Percentiles rank a stretch among this genome's conserved stretches.
Conservation (phyloP, 768 basidiomycete genomes). For the Suillus subalutaceus region DNA sequence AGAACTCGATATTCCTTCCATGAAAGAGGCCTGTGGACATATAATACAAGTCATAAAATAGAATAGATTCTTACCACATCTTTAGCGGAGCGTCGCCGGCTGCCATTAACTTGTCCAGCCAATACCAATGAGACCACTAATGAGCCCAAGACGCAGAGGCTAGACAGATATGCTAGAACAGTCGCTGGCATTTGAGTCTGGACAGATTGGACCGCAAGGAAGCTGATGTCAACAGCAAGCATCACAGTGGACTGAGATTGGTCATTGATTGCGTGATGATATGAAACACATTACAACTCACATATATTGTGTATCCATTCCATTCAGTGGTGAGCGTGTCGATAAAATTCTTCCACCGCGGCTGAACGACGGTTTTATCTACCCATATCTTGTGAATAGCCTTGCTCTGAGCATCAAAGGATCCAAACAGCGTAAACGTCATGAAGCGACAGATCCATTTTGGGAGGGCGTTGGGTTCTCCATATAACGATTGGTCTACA, state of each 20-base stretch:
- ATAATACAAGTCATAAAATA: not conserved
- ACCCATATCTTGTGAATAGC: slow-evolving; percentile 47
- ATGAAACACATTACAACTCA: slow-evolving; percentile 25
- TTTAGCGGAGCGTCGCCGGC: slow-evolving; percentile 12
- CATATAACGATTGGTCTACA: slow-evolving; percentile 27
- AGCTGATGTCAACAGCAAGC: slow-evolving; percentile 16
- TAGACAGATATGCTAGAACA: slow-evolving; percentile 12
- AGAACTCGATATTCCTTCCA: not conserved
- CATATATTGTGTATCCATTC: slow-evolving; percentile 51
- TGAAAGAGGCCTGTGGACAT: slow-evolving; percentile 5
- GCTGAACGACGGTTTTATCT: slow-evolving; percentile 41
- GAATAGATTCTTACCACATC: slow-evolving; percentile 7
- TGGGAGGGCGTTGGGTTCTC: not conserved
- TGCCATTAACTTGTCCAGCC: slow-evolving; percentile 20
- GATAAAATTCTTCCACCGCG: slow-evolving; percentile 44
- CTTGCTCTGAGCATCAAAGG: slow-evolving; percentile 45
- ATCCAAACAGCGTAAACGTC: slow-evolving; percentile 45
- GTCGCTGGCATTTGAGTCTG: not conserved
- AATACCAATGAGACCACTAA: slow-evolving; percentile 7
- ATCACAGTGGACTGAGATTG: slow-evolving; percentile 13
- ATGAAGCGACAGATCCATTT: slow-evolving; percentile 17
- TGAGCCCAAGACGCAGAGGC: slow-evolving; percentile 6
- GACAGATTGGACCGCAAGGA: slow-evolving; percentile 2
- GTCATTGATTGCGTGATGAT: not conserved
- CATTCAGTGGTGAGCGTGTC: slow-evolving; percentile 45